Conservation (phyloP, 1,284 basidiomycete genomes). For the Pisolithus thermaeus region DNA sequence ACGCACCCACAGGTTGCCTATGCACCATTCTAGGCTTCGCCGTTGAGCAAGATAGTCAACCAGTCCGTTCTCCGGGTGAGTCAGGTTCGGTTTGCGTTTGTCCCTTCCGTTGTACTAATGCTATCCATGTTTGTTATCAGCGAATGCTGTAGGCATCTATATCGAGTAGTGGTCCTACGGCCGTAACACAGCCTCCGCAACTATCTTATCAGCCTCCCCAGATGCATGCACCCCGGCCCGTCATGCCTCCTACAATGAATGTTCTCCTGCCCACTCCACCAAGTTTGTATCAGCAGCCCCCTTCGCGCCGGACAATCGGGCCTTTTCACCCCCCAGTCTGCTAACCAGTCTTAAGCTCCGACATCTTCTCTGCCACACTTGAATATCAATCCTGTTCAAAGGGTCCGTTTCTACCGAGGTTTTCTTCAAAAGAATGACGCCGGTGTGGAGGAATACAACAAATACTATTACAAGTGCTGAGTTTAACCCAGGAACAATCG, state of each 20-base stretch:
- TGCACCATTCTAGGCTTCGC: slow-evolving; percentile 92
- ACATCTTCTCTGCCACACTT: slow-evolving; percentile 24
- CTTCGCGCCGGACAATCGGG: slow-evolving; percentile 39
- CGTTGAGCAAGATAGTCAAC: slow-evolving; percentile 94
- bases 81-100: slow-evolving; percentile 7
- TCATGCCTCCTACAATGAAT: slow-evolving; percentile 28
- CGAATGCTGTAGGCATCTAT: slow-evolving; percentile 30
- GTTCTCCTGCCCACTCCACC: slow-evolving; percentile 29
- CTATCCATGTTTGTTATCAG: slow-evolving; percentile 20
- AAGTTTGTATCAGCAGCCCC: slow-evolving; percentile 27
- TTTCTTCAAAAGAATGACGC: not conserved
- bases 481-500: slow-evolving; percentile 83
- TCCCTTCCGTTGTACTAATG: slow-evolving; percentile 10
- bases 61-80: slow-evolving; percentile 70
- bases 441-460: slow-evolving; percentile 38
- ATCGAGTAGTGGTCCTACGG: slow-evolving; percentile 14
- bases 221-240: slow-evolving; percentile 32
- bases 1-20: slow-evolving; percentile 92
- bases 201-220: slow-evolving; percentile 31
- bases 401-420: slow-evolving; percentile 19
- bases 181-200: slow-evolving; percentile 29
- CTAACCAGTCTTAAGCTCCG: slow-evolving; percentile 23
- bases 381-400: slow-evolving; percentile 30
- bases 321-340: slow-evolving; percentile 28
- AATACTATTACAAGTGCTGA: slow-evolving; percentile 84